Conservation (phyloP, 2,329 filamentous ascomycete species). For the Pseudogymnoascus sp. region DNA sequence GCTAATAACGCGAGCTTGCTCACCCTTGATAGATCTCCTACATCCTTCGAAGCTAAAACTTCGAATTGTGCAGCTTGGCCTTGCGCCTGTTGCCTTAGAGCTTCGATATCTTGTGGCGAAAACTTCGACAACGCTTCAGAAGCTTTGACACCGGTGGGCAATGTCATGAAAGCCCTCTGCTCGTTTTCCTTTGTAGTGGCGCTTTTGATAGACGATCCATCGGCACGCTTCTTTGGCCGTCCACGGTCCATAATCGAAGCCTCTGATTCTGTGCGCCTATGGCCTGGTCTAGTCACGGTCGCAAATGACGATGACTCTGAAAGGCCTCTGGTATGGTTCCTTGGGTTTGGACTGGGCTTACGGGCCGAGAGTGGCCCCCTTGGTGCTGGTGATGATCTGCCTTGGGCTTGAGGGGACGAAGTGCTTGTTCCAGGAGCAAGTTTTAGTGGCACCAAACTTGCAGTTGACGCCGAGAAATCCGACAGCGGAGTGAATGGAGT, state of each 20-base stretch:
- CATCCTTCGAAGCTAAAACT: conserved; percentile 54
- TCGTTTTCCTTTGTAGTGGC: conserved; percentile 38
- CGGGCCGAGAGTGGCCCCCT: background rate
- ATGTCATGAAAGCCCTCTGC: conserved; percentile 49
- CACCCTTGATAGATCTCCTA: conserved; percentile 58
- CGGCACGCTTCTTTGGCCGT: conserved; percentile 48
- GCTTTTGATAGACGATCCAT: conserved; percentile 32
- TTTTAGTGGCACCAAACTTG: background rate
- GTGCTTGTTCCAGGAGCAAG: background rate
- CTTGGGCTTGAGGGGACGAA: conserved; percentile 12
- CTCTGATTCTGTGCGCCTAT: conserved; percentile 50
- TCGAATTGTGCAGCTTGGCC: conserved; percentile 58
- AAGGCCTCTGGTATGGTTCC: conserved; percentile 1
- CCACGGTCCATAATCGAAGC: conserved; percentile 54
- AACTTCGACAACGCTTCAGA: conserved; percentile 45
- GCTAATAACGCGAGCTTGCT: conserved; percentile 15
- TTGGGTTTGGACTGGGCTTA: conserved; percentile 3
- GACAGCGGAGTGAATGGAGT: conserved; percentile 38
- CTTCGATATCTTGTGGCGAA: conserved; percentile 40
- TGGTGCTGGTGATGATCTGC: conserved; percentile 20
- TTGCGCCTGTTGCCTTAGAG: conserved; percentile 52
- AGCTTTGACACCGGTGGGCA: conserved; percentile 52
- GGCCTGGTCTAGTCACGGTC: conserved; percentile 24
- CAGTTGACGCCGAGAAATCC: conserved; percentile 8
- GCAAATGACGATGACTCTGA: background rate